These are phyloP conservation scores for Leptoxyphium fumago DNA, from an alignment of 2,329 filamentous ascomycete species.

Conservation along the genomic window DNA sequence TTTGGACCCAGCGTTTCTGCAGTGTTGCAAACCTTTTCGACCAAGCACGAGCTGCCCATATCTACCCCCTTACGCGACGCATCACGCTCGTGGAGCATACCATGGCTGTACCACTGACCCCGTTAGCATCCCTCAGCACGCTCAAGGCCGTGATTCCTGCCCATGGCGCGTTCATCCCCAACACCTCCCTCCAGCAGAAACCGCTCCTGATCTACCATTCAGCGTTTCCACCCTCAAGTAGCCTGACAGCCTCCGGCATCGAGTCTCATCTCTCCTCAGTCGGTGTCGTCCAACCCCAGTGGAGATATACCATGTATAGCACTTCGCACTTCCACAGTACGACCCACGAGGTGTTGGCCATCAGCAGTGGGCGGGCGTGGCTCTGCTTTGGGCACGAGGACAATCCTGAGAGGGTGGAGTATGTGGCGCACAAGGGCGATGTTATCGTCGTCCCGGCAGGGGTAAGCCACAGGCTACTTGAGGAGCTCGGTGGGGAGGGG, in stretches of 20 bases:
- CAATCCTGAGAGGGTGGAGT: conserved; percentile 43
- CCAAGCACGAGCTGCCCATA: no score
- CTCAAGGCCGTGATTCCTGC: conserved; percentile 45
- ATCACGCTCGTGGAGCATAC: not conserved
- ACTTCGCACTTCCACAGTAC: conserved; percentile 54
- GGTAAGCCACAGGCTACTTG: conserved; percentile 47
- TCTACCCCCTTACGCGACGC: no score
- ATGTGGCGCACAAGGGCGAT: conserved; percentile 43
- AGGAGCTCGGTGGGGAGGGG: conserved; percentile 33
- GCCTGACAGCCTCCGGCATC: conserved; percentile 33
- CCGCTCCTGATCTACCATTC: conserved; percentile 53
- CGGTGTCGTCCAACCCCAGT: conserved; percentile 46
- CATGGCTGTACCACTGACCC: conserved; percentile 19
- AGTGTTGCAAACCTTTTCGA: no score
- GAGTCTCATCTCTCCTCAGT: conserved; percentile 40
- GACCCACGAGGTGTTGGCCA: conserved; percentile 50
- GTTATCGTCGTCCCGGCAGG: conserved; percentile 52
- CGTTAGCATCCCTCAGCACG: conserved; percentile 39
- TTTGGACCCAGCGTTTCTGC: no score
- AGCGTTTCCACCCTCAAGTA: conserved; percentile 31
- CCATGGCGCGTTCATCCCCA: conserved; percentile 40
- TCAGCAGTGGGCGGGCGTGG: conserved; percentile 42
- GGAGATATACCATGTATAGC: conserved; percentile 55
- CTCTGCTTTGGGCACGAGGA: conserved; percentile 53
- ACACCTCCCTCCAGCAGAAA: conserved; percentile 48